Evolutionary conservation across 805 yeast genomes (phyloP).

Genomic region (Lipomyces yamanashiensis): DNA sequence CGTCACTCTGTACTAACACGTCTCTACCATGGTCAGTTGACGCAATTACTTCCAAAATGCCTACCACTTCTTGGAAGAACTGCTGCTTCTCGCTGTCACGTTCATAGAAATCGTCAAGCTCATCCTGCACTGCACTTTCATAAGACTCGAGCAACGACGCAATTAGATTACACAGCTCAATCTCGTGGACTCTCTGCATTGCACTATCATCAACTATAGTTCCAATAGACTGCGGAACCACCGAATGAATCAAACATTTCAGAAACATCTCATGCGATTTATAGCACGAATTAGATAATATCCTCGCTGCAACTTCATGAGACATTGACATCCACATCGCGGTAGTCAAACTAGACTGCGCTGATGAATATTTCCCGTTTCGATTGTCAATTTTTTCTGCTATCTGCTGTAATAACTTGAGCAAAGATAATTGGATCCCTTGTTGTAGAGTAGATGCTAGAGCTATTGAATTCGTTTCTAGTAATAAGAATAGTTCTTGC

Average conservation of each 20-base stretch:
- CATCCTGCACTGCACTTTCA: not conserved
- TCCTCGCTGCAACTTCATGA: constrained; percentile 14
- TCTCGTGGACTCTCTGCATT: not conserved
- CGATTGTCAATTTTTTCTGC: constrained; percentile 1
- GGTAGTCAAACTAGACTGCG: not conserved
- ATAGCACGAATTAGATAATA: constrained; percentile 2
- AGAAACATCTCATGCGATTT: constrained; percentile 2
- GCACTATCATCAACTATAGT: constrained; percentile 5
- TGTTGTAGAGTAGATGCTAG: not conserved
- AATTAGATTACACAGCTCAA: constrained; percentile 1
- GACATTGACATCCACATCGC: constrained; percentile 25
- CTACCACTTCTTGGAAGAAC: not conserved
- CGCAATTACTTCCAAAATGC: not conserved
- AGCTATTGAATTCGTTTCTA: constrained; percentile 5
- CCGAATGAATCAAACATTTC: constrained; percentile 1
- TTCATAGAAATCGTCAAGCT: not conserved
- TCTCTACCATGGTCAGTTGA: constrained; percentile 15
- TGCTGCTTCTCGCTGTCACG: too few relatives aligned
- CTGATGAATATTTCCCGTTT: not conserved
- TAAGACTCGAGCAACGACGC: not conserved
- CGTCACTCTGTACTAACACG: not conserved
- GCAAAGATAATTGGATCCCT: not conserved
- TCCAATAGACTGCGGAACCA: constrained; percentile 9
- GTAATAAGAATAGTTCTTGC: constrained; percentile 17
- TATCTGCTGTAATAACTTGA: not conserved